Conservation (phyloP, 2,329 filamentous ascomycete species). For the Fusarium napiforme region DNA sequence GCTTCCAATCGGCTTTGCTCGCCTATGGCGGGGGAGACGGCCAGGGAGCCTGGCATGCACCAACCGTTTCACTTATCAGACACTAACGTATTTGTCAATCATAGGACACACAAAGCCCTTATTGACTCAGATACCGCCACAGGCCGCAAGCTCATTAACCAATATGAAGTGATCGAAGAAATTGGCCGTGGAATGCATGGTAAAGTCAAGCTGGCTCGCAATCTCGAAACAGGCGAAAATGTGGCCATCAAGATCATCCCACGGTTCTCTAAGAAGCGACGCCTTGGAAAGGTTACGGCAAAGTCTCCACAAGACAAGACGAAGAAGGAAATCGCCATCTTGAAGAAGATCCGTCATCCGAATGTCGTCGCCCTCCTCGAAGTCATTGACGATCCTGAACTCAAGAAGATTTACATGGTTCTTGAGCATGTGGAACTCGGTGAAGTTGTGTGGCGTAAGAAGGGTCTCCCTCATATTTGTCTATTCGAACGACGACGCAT, state of each 20-base stretch:
- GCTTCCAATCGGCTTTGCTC: conserved; percentile 7
- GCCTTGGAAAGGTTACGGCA: conserved; percentile 83
- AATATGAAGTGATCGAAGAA: conserved; percentile 97
- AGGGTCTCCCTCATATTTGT: conserved; percentile 85
- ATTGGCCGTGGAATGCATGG: conserved; percentile 96
- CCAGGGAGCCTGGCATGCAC: conserved; percentile 18
- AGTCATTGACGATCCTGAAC: conserved; percentile 95
- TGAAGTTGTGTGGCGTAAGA: conserved; percentile 93
- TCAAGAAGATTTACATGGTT: conserved; percentile 98
- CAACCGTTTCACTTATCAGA: conserved; percentile 18
- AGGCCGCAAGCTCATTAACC: conserved; percentile 95
- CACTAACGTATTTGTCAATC: conserved; percentile 28
- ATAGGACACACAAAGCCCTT: conserved; percentile 86
- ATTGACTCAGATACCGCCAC: conserved; percentile 90
- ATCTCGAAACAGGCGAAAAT: conserved; percentile 77
- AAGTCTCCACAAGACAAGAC: conserved; percentile 78
- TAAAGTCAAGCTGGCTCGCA: conserved; percentile 94
- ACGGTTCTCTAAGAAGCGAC: conserved; percentile 90
- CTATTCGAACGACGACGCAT: conserved; percentile 83
- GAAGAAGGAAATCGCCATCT: conserved; percentile 95
- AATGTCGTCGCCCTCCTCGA: conserved; percentile 96
- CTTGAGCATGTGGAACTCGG: conserved; percentile 94
- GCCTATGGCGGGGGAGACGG: conserved; percentile 15
- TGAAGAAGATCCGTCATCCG: conserved; percentile 98
- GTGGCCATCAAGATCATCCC: conserved; percentile 99